phyloP scores from a whole-genome alignment of 2,329 filamentous ascomycete species.

The Cladosporium austrohemisphaericum region DNA sequence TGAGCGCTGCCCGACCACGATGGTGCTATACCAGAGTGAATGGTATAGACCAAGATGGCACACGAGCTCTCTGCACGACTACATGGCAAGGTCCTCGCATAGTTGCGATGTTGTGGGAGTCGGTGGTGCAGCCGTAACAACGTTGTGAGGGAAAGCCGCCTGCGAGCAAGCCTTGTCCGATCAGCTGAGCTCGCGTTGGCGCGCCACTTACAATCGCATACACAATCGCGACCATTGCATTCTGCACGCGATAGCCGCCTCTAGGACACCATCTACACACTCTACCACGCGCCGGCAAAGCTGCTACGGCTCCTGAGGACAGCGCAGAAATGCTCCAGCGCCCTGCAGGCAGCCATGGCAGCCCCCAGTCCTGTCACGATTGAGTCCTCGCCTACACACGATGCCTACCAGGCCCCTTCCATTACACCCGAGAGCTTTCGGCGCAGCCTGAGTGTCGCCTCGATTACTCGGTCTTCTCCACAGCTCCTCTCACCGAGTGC shows the following conservation, averaged over 20 bases:
- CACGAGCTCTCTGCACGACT: too few species aligned
- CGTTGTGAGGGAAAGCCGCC: neutral
- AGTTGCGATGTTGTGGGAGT: neutral
- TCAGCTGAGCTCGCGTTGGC: neutral
- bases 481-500: slow-evolving; percentile 7
- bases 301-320: slow-evolving; percentile 11
- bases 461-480: neutral
- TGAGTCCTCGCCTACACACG: slow-evolving; percentile 22
- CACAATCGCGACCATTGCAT: neutral
- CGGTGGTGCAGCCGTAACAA: neutral
- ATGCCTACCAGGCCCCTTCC: slow-evolving; percentile 19
- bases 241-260: slow-evolving; percentile 1
- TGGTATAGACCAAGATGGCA: too few species aligned
- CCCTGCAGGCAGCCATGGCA: slow-evolving; percentile 19
- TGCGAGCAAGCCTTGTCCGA: neutral
- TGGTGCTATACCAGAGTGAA: too few species aligned
- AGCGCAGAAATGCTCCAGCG: slow-evolving; percentile 17
- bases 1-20: too few species aligned
- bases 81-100: neutral
- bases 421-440: slow-evolving; percentile 19
- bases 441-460: neutral
- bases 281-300: slow-evolving; percentile 3
- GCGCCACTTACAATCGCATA: slow-evolving; percentile 1
- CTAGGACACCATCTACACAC: neutral
- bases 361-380: slow-evolving; percentile 23